These are phyloP conservation scores for Ophiosphaerella korrae DNA, from an alignment of 2,329 filamentous ascomycete genomes.

Conservation along the genomic window DNA sequence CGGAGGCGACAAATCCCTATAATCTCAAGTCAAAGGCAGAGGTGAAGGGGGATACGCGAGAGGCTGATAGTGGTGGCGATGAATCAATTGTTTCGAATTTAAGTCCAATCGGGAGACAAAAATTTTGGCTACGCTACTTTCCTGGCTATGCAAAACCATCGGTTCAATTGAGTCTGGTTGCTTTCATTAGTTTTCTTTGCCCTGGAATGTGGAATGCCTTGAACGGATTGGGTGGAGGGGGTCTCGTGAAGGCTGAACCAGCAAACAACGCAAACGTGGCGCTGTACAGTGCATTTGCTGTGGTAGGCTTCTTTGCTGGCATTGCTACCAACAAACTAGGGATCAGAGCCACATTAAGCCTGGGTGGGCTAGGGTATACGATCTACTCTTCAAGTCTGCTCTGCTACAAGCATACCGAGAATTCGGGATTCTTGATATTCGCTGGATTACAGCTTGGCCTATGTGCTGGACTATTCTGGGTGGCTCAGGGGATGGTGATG, in stretches of 20 bases:
- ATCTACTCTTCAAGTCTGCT: neutral
- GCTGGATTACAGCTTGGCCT: neutral
- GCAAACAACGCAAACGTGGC: slow-evolving; percentile 4
- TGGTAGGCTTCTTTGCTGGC: neutral
- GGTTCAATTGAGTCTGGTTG: slow-evolving; percentile 3
- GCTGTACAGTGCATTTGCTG: neutral
- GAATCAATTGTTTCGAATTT: neutral
- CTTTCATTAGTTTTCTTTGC: slow-evolving; percentile 1
- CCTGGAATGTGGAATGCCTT: slow-evolving; percentile 2
- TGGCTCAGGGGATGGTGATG: neutral
- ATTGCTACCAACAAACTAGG: neutral
- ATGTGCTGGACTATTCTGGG: neutral
- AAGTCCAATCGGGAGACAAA: neutral
- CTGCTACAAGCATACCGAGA: neutral
- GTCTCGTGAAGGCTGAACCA: neutral
- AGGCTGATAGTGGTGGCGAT: neutral
- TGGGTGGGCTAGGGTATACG: neutral
- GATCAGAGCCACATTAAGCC: neutral
- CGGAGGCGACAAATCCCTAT: neutral
- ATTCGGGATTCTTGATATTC: neutral
- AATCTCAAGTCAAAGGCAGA: neutral
- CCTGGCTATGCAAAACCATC: slow-evolving; percentile 1
- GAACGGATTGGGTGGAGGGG: slow-evolving; percentile 1
- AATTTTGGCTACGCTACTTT: neutral
- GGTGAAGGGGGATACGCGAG: neutral